Conservation (phyloP, 2,329 filamentous ascomycete species). For the Elsinoe fawcettii region DNA sequence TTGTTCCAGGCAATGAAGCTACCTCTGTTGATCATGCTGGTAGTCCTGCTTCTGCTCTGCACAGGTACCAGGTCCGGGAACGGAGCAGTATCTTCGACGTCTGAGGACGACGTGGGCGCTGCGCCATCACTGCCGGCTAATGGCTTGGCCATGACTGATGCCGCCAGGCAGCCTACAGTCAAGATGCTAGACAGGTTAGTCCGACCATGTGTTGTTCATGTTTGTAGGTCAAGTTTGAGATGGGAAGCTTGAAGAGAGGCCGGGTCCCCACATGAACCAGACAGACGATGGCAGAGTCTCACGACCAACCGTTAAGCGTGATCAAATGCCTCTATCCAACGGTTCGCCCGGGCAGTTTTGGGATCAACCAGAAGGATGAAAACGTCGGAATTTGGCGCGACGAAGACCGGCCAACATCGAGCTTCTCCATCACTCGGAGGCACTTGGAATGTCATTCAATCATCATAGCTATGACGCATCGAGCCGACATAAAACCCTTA, state of each 20-base stretch:
- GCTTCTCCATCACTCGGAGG: neutral
- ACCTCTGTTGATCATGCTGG: neutral
- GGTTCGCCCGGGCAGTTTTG: neutral
- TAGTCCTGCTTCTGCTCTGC: neutral
- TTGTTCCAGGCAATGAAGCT: neutral
- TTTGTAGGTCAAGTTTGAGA: neutral
- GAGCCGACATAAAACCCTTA: too few species aligned
- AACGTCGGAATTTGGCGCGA: neutral
- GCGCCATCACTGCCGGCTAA: neutral
- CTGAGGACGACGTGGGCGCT: neutral
- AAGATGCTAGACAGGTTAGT: neutral
- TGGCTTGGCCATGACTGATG: neutral
- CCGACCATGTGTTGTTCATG: neutral
- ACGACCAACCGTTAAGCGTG: neutral
- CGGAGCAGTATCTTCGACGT: neutral
- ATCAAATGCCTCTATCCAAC: constrained; percentile 10
- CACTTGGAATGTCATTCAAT: too few species aligned
- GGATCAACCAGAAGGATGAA: neutral
- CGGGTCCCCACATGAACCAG: neutral
- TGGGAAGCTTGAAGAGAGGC: neutral
- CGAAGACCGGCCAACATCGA: too few species aligned
- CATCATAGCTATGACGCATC: too few species aligned
- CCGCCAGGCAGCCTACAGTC: neutral
- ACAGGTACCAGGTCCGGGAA: neutral
- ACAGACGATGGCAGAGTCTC: neutral